Evolutionary conservation across 2,329 filamentous ascomycete genomes (phyloP).

Genomic region (Blumeriella jaapii): DNA sequence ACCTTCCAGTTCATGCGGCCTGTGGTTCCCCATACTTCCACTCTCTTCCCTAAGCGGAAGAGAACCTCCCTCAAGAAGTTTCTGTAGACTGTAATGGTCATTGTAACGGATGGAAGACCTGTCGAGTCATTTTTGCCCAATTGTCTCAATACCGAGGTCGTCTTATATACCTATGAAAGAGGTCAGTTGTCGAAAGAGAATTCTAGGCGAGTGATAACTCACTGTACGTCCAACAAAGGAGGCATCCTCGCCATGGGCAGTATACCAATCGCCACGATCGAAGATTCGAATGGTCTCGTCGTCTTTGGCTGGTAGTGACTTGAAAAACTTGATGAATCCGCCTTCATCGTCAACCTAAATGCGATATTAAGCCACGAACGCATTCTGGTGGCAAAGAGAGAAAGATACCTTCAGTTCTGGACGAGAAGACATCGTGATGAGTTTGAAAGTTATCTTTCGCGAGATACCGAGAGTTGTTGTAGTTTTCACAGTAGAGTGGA

Average conservation of each 20-base stretch:
- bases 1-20: conserved; percentile 88
- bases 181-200: background rate
- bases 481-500: too few species aligned
- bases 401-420: conserved; percentile 55
- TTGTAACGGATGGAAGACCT: conserved; percentile 85
- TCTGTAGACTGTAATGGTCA: conserved; percentile 89
- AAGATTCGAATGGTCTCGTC: conserved; percentile 80
- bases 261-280: conserved; percentile 90
- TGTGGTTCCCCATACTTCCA: conserved; percentile 78
- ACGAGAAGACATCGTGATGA: conserved; percentile 51
- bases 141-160: conserved; percentile 85
- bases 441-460: background rate
- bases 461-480: too few species aligned
- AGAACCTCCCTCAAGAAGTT: conserved; percentile 92
- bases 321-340: conserved; percentile 95
- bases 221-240: conserved; percentile 71
- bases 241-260: conserved; percentile 79
- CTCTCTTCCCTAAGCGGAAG: conserved; percentile 77
- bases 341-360: conserved; percentile 87
- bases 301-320: conserved; percentile 61
- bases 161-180: conserved; percentile 71
- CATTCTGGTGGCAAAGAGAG: conserved; percentile 1
- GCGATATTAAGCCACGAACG: conserved; percentile 8
- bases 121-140: conserved; percentile 74
- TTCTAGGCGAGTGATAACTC: conserved; percentile 17